Percentiles rank a stretch among this genome's conserved stretches.
Conservation (phyloP, 805 yeast genomes). For the Myxozyma melibiosi region DNA sequence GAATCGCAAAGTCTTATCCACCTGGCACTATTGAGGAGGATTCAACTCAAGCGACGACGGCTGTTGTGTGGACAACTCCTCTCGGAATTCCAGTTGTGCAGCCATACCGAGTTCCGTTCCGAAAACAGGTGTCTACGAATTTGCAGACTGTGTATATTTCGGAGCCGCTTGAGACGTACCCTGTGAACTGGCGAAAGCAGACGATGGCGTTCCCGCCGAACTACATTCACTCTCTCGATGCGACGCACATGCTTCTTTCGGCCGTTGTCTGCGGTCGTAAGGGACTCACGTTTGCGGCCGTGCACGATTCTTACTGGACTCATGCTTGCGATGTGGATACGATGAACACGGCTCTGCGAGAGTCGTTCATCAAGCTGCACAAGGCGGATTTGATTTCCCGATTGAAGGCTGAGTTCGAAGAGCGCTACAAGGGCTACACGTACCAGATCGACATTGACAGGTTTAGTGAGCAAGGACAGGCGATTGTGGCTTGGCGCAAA, state of each 20-base stretch:
- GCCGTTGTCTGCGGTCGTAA: conserved; percentile 72
- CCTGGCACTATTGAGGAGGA: conserved; percentile 53
- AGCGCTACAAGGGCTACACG: conserved; percentile 72
- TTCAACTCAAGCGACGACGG: conserved; percentile 62
- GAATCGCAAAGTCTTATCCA: conserved; percentile 76
- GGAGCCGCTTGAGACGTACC: conserved; percentile 83
- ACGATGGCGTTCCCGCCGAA: conserved; percentile 94
- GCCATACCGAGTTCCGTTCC: conserved; percentile 77
- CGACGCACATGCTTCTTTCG: conserved; percentile 92
- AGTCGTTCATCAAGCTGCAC: conserved; percentile 78
- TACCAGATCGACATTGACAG: conserved; percentile 60
- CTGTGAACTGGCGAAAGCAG: conserved; percentile 87
- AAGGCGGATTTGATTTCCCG: conserved; percentile 68
- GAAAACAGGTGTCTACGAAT: conserved; percentile 72
- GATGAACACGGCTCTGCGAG: conserved; percentile 72
- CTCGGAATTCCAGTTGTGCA: conserved; percentile 94
- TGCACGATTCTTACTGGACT: conserved; percentile 98
- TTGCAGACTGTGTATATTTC: conserved; percentile 83
- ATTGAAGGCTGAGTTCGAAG: conserved; percentile 76
- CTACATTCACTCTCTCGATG: conserved; percentile 91
- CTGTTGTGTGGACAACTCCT: conserved; percentile 98
- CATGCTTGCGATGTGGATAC: conserved; percentile 81
- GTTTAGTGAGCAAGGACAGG: conserved; percentile 53
- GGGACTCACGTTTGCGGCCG: conserved; percentile 82
- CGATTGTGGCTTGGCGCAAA: conserved; percentile 44